phyloP scores from a whole-genome alignment of 495 filamentous ascomycete species.

The Aspergillus conjunctus region DNA sequence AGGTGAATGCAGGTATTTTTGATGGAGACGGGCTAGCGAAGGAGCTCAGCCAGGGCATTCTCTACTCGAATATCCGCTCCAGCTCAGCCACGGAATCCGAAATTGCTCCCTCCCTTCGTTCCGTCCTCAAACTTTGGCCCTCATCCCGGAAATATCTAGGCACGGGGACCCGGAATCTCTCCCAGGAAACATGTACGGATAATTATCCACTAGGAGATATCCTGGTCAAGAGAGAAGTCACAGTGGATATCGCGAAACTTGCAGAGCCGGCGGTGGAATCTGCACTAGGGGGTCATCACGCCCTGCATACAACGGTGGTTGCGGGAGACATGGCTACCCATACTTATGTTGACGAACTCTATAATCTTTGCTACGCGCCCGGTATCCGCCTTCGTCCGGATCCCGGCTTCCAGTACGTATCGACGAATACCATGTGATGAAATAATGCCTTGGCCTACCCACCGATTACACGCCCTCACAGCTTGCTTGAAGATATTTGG shows the following conservation, averaged over 20 bases:
- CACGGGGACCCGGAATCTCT: constrained; percentile 14
- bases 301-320: constrained; percentile 34
- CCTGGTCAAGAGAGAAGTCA: constrained; percentile 55
- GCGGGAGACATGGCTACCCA: constrained; percentile 33
- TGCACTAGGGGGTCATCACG: constrained; percentile 22
- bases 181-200: constrained; percentile 37
- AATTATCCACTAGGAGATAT: constrained; percentile 48
- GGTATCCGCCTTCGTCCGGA: constrained; percentile 38
- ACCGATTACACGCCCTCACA: background rate
- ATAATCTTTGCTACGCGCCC: constrained; percentile 45
- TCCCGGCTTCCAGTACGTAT: constrained; percentile 20
- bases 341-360: constrained; percentile 49
- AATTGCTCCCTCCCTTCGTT: constrained; percentile 28
- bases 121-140: constrained; percentile 38
- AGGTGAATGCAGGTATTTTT: constrained; percentile 50
- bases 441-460: background rate
- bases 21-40: constrained; percentile 56
- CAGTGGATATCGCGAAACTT: constrained; percentile 50
- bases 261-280: constrained; percentile 32
- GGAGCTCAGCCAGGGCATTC: constrained; percentile 38
- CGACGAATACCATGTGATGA: background rate
- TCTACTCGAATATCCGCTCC: constrained; percentile 35
- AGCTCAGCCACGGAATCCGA: constrained; percentile 34
- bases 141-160: constrained; percentile 24
- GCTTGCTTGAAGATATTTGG: background rate